phyloP scores from a whole-genome alignment of 208 protist genomes.

The Paratrypanosoma confusum region DNA sequence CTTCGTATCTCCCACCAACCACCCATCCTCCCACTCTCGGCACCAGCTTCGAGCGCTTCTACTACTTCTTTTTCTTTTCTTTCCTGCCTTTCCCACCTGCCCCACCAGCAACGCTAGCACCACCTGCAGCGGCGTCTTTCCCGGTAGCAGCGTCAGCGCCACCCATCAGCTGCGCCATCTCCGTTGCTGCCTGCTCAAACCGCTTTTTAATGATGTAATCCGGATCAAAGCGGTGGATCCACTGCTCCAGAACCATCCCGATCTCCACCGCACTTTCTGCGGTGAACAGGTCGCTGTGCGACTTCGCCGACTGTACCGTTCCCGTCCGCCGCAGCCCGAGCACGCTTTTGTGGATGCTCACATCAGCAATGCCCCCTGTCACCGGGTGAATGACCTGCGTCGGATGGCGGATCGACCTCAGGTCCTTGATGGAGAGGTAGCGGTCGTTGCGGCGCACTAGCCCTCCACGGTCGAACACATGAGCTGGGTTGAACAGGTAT shows the following conservation, averaged over 20 bases:
- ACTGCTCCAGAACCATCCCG: conserved; percentile 36
- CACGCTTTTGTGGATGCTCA: conserved; percentile 59
- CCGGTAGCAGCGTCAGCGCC: conserved; percentile 7
- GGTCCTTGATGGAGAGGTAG: conserved; percentile 46
- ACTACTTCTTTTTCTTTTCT: conserved; percentile 74
- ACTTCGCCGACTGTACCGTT: conserved; percentile 42
- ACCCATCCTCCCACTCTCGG: no score
- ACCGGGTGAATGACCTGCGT: conserved; percentile 66
- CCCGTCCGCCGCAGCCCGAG: conserved; percentile 50
- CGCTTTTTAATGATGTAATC: conserved; percentile 51
- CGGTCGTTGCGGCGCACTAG: conserved; percentile 43
- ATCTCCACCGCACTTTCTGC: conserved; percentile 42
- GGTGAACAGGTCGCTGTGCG: conserved; percentile 41
- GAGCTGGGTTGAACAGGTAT: conserved; percentile 27
- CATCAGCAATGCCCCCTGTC: conserved; percentile 29
- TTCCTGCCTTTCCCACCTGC: conserved; percentile 46
- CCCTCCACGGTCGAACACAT: conserved; percentile 22
- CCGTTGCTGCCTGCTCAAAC: conserved; percentile 70
- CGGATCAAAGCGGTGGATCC: conserved; percentile 76
- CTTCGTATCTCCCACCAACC: no score
- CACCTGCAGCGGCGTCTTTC: conserved; percentile 5
- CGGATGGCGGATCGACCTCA: conserved; percentile 56
- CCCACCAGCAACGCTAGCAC: conserved; percentile 7
- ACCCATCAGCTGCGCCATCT: conserved; percentile 60
- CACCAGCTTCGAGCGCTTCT: no score